These are phyloP conservation scores for Heterobasidion irregulare DNA, from an alignment of 1,284 basidiomycete species.

Conservation along the genomic window DNA sequence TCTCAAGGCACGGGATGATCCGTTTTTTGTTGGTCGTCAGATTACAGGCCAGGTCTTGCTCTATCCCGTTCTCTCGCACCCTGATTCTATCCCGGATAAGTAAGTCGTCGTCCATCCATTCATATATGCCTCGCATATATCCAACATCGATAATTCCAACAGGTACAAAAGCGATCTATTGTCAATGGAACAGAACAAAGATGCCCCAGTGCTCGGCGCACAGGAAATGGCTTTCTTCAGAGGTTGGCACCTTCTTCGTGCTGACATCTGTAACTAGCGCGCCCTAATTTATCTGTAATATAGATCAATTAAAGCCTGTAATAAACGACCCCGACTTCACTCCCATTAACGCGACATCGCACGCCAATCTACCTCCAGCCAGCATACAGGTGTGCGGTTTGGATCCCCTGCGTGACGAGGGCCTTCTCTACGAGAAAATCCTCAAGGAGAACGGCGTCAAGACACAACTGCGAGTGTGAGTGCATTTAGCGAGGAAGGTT, in stretches of 20 bases:
- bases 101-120: not conserved
- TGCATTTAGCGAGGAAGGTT: not conserved
- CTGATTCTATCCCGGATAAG: constrained; percentile 2
- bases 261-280: not conserved
- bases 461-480: not conserved
- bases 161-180: not conserved
- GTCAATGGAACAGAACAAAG: not conserved
- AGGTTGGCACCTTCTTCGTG: too few species aligned
- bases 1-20: constrained; percentile 11
- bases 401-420: constrained; percentile 1
- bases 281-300: not conserved
- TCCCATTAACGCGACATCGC: not conserved
- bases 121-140: not conserved
- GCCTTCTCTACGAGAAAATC: not conserved
- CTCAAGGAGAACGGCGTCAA: not conserved
- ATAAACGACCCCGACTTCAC: not conserved
- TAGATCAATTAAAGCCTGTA: not conserved
- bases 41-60: constrained; percentile 13
- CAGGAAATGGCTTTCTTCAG: too few species aligned
- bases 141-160: not conserved
- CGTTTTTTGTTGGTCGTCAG: constrained; percentile 8
- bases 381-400: not conserved
- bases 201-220: not conserved
- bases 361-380: not conserved
- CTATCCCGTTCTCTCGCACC: constrained; percentile 9